Evolutionary conservation across 352 stramenopile genomes (phyloP), one percentile per base, ranked within the genome.

Genomic region (Pythium aquatile): DNA sequence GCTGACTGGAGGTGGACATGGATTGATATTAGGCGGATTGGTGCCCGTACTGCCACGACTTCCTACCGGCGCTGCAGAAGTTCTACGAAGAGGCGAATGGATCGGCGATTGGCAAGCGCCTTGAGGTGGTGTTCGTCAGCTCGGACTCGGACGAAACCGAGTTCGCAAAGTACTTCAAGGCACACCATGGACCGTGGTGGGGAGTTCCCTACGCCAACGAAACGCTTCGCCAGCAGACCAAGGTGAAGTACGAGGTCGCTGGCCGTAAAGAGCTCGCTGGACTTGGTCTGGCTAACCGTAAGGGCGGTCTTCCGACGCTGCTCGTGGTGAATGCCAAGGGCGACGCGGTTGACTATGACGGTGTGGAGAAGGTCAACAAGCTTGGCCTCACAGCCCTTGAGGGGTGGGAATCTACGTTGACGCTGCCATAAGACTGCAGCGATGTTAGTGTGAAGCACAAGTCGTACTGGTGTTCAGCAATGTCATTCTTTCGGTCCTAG

Each of bases 121-220:
- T 95, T 10, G 87, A 93, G 63, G 66, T 95, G 37, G 78, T 95
- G 8, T 90, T 94, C 61, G 74, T 94, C 5, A 68, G 87, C 54
- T 94, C 85, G 28, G 82, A 96, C 64, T 60, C 56, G n/a, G 81
- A 79, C 29, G 72, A 72, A 0, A 62, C 69, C 29, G 75, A 88
- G 52, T 83, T 93, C 14, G 26, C 65, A 2, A 75, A 66, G 28
- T 77, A 93, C 65, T 79, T 91, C 9, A 68, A 68, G 35, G 66
- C 82, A 37, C 91, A 91, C 62, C 83, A 93, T 29, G 81, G 83
- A 0, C 55, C 70, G 7, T 93, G 85, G 85, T 93, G 80, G 76
- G 76, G 77, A 63, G 77, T 90, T 39, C 78, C 85, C 0, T 37
- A 65, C 35, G 13, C 14, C 2, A 57, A 69, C 35, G 55, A 63